phyloP scores from a whole-genome alignment of 768 basidiomycete species.

The Tylopilus cervinicoccineus region DNA sequence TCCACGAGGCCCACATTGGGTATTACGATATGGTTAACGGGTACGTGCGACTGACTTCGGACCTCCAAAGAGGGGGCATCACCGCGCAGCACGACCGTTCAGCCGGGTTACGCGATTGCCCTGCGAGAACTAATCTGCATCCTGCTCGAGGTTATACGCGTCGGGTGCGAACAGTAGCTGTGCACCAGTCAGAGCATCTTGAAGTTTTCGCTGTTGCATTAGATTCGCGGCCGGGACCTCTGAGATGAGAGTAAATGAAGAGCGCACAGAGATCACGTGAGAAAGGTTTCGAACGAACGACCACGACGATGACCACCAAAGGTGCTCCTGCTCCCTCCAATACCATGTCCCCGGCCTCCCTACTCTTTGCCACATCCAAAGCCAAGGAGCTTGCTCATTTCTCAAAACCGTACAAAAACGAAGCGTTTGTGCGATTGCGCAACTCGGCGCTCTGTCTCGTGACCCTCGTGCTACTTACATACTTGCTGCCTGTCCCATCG shows the following conservation, averaged over 20 bases:
- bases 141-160: too few species aligned
- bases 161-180: not conserved
- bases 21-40: not conserved
- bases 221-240: too few species aligned
- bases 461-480: constrained; percentile 32
- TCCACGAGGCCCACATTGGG: not conserved
- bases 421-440: constrained; percentile 38
- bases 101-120: not conserved
- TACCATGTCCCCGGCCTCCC: constrained; percentile 19
- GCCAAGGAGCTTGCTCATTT: constrained; percentile 19
- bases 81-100: not conserved
- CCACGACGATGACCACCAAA: constrained; percentile 13
- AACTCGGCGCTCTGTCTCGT: constrained; percentile 34
- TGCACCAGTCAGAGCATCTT: too few species aligned
- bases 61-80: not conserved
- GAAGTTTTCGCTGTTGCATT: too few species aligned
- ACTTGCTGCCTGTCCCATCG: constrained; percentile 37
- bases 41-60: not conserved
- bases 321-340: not conserved
- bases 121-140: not conserved
- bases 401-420: constrained; percentile 34
- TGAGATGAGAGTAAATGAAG: too few species aligned
- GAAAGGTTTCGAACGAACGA: not conserved
- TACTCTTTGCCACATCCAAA: constrained; percentile 22
- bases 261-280: not conserved